These are phyloP conservation scores for Cordyceps pruinosa DNA, from an alignment of 2,329 filamentous ascomycete genomes.

Conservation along the genomic window DNA sequence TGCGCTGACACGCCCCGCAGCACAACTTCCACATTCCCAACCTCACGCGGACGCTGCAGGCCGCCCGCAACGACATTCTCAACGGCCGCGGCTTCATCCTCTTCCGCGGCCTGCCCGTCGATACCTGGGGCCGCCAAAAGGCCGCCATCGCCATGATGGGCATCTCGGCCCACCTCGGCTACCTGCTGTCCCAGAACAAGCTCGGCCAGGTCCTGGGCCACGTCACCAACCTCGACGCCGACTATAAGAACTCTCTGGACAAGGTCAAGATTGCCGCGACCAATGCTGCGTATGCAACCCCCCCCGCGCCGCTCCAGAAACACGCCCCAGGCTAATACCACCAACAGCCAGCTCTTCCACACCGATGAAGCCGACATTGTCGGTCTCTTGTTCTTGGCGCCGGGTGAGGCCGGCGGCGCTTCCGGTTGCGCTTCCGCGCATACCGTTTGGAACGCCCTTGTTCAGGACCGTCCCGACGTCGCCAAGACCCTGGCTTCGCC, in stretches of 20 bases:
- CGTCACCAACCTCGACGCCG: conserved; percentile 79
- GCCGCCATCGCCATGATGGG: conserved; percentile 81
- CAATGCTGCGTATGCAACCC: conserved; percentile 1
- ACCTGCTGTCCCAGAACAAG: conserved; percentile 78
- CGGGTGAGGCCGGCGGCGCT: conserved; percentile 72
- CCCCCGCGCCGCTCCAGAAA: background rate
- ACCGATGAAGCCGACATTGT: conserved; percentile 78
- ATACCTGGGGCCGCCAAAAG: conserved; percentile 69
- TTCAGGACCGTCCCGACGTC: conserved; percentile 71
- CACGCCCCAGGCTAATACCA: background rate
- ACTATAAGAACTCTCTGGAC: conserved; percentile 60
- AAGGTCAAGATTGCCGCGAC: conserved; percentile 83
- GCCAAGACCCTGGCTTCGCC: conserved; percentile 67
- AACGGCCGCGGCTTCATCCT: conserved; percentile 83
- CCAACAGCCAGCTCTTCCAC: conserved; percentile 39
- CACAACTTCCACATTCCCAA: conserved; percentile 32
- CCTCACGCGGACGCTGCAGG: conserved; percentile 25
- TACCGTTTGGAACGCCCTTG: conserved; percentile 72
- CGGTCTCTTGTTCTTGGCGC: conserved; percentile 69
- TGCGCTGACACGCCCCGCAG: conserved; percentile 15
- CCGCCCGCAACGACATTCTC: conserved; percentile 39
- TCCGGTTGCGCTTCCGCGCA: conserved; percentile 73
- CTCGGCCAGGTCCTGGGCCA: conserved; percentile 78
- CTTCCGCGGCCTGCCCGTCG: conserved; percentile 77
- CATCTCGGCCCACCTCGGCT: conserved; percentile 72